Evolutionary conservation across 169 alveolate genomes (phyloP), one percentile per base, ranked within the genome.

Genomic region (Besnoitia besnoiti): DNA sequence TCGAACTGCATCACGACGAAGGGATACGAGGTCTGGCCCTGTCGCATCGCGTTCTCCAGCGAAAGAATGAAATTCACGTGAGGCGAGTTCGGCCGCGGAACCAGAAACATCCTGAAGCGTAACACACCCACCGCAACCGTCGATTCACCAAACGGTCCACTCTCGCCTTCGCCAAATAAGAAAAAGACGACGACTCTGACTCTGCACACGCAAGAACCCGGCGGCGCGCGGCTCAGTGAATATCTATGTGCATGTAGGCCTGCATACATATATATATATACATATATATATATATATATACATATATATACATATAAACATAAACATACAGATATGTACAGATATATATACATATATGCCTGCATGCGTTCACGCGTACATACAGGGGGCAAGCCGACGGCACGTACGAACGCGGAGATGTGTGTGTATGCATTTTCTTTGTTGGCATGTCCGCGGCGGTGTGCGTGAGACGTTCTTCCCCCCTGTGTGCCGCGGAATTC

Each of bases 1-100:
- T 97, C 98, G 89, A 99, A 98, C 91, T 99, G 99, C 94, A 99
- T 94, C 14, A 98, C 98, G 77, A 99, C 96, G 94, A 97, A 99
- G 50, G 99, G 99, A 93, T 99, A 98, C 37, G 97, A 95, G 4
- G 99, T 98, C 91, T 99, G 99, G 30, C 99, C 99, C 92, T 98
- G 99, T 77, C 99, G 97, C 96, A 99, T 95, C 44, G 99, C 98
- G 7, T 97, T 97, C 89, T 96, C 96, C 92, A 99, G 96, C 51
- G 98, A 98, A 8, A 99, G 94, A 46, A 99, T 96, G 90, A 98
- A 97, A 93, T 96, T 97, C 92, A 98, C 97, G 93, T 98, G 99
- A 24, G 97, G 97, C 59, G 98, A 97, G 92, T 98, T 99, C 40
- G 99, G 99, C 67, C 98, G 98, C 33, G 99, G 99, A 0, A 99